Base-by-base conservation (phyloP, 495 filamentous ascomycete species). In the Tuber magnatum region DNA sequence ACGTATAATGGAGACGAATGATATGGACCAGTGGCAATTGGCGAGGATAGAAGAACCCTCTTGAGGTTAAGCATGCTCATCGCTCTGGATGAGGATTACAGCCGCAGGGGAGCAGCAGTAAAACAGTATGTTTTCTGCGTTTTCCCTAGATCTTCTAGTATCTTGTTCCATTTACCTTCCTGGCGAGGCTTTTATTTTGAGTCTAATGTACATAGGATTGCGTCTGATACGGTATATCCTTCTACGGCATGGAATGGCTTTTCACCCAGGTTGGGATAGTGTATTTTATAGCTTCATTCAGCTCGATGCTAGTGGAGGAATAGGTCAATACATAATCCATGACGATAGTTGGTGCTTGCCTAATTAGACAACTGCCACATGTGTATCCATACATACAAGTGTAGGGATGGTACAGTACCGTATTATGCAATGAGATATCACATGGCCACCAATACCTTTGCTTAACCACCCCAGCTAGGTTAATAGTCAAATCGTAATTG, bases 1-100 rank as follows among this genome's bases (percentile, higher is more conserved):
- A n/a, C n/a, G 0, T 81, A 82, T 68, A 71, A 44, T 40, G 76
- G 80, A 1, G 81, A 81, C 65, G 80, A 77, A 12, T 73, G 77
- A 12, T 72, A 81, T 43, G 80, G 76, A 39, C 77, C 80, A 10
- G 79, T 82, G 16, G 75, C 75, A 61, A n/a, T 61, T n/a, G n/a
- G 51, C 12, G 51, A 22, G 28, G 32, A 32, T 32, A 32, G n/a
- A 56, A 56, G 48, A 61, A 32, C 51, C 51, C 51, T n/a, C 51
- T 61, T n/a, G n/a, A 70, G 76, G 40, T 65, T 79, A 40, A 77
- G 73, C 51, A 79, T 78, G 77, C 77, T 76, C 20, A 79, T 79
- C 42, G 69, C 72, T 24, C 77, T 76, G 1, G 76, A 79, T 70
- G 68, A 70, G 69, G 77, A 79, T 46, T 79, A 79, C 41, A 16